These are phyloP conservation scores for Scheffersomyces quercinus DNA, from an alignment of 1,139 yeast genomes.

Conservation along the genomic window DNA sequence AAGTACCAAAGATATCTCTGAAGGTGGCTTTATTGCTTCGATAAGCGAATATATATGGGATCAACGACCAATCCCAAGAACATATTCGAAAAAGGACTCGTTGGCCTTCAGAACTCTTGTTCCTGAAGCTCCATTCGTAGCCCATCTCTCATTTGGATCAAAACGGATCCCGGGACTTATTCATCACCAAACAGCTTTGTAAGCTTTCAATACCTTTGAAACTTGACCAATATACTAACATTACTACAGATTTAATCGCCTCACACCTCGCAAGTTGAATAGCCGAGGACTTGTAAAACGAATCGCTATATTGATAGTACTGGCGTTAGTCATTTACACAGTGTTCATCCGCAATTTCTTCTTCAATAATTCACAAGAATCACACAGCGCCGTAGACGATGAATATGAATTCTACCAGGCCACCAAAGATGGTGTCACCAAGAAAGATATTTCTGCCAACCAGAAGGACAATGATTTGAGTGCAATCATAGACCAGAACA, in stretches of 20 bases:
- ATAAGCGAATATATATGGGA: too few species aligned
- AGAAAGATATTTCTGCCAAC: conserved; percentile 11
- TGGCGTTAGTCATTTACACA: conserved; percentile 5
- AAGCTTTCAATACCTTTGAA: too few species aligned
- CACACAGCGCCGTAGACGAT: conserved; percentile 4
- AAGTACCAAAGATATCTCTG: too few species aligned
- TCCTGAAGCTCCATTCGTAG: too few species aligned
- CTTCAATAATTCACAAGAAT: background rate
- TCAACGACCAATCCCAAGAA: too few species aligned
- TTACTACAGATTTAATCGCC: conserved; percentile 9
- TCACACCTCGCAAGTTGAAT: conserved; percentile 13
- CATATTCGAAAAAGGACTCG: too few species aligned
- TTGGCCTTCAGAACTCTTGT: too few species aligned
- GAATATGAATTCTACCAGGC: conserved; percentile 33
- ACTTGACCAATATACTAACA: conserved; percentile 3
- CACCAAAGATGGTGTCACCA: conserved; percentile 38
- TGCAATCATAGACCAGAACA: background rate
- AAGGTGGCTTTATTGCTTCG: too few species aligned
- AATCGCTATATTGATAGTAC: conserved; percentile 5
- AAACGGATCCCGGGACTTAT: too few species aligned
- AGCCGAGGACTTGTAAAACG: conserved; percentile 4
- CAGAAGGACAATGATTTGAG: conserved; percentile 2
- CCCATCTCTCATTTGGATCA: too few species aligned
- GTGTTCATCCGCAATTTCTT: conserved; percentile 5
- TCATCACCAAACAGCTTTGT: too few species aligned